phyloP scores from a whole-genome alignment of 1,284 basidiomycete genomes.

The Meira miltonrushii region DNA sequence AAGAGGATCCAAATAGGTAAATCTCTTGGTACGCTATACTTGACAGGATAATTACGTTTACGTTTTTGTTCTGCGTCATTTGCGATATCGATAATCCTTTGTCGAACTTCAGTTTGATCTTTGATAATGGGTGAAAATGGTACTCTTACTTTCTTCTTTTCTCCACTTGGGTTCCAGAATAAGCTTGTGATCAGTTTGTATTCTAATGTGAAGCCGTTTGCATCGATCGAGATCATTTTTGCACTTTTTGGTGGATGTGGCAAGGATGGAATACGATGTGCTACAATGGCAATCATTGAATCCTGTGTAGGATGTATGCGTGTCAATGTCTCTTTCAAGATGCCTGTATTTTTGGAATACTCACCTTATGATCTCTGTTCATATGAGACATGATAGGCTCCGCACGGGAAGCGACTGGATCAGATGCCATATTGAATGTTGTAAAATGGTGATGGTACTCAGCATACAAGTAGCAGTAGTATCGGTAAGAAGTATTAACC shows the following conservation, averaged over 20 bases:
- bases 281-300: slow-evolving; percentile 13
- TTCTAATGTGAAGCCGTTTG: slow-evolving; percentile 12
- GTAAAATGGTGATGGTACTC: too few species aligned
- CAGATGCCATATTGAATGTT: neutral
- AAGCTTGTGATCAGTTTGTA: neutral
- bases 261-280: neutral
- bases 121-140: slow-evolving; percentile 1
- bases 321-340: neutral
- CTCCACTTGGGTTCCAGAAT: neutral
- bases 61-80: slow-evolving; percentile 9
- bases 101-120: slow-evolving; percentile 7
- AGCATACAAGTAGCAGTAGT: too few species aligned
- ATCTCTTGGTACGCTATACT: slow-evolving; percentile 6
- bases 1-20: slow-evolving; percentile 10
- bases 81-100: slow-evolving; percentile 1
- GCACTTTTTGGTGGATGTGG: slow-evolving; percentile 1
- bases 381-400: slow-evolving; percentile 7
- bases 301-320: neutral
- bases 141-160: slow-evolving; percentile 1
- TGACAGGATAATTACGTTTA: slow-evolving; percentile 12
- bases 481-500: too few species aligned
- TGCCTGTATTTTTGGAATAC: neutral
- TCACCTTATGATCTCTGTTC: slow-evolving; percentile 12
- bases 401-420: slow-evolving; percentile 4
- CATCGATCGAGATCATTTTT: neutral